A percentile compares a stretch with the other conserved stretches of the same genome.
phyloP scores from a whole-genome alignment of 345 rosid genomes.

The Kernera saxatilis region DNA sequence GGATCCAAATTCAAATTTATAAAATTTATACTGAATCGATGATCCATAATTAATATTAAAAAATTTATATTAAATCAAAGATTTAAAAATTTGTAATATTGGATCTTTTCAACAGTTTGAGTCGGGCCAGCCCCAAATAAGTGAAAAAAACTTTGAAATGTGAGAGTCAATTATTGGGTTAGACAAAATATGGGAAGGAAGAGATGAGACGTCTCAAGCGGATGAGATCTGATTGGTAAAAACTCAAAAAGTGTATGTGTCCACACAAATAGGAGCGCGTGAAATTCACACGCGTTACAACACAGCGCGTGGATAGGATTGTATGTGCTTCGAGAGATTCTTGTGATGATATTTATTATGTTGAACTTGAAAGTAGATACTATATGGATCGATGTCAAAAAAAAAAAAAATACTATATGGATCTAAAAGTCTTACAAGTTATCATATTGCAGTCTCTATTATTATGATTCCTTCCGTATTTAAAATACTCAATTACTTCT shows the following conservation, averaged over 20 bases:
- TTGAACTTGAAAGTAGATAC: background rate
- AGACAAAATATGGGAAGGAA: constrained; percentile 7
- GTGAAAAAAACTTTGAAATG: background rate
- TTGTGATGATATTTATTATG: background rate
- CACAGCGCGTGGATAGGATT: constrained; percentile 3
- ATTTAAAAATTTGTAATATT: too few relatives aligned
- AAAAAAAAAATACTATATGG: too few relatives aligned
- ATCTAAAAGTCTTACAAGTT: constrained; percentile 23
- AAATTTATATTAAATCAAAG: too few relatives aligned
- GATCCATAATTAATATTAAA: too few relatives aligned
- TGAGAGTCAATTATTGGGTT: constrained; percentile 14
- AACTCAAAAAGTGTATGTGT: background rate
- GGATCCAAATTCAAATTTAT: too few relatives aligned
- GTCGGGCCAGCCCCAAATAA: too few relatives aligned
- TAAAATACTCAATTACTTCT: background rate
- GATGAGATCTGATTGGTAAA: background rate
- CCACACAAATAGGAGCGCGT: constrained; percentile 23
- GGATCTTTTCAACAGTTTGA: too few relatives aligned
- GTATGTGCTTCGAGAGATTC: background rate
- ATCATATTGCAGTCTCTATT: background rate
- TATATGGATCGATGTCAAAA: too few relatives aligned
- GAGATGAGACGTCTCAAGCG: constrained; percentile 20
- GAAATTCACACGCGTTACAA: background rate
- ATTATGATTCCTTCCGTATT: constrained; percentile 6
- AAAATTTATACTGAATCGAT: too few relatives aligned